These are phyloP conservation scores for Fusarium sp. DNA, from an alignment of 2,329 filamentous ascomycete genomes.

Conservation along the genomic window DNA sequence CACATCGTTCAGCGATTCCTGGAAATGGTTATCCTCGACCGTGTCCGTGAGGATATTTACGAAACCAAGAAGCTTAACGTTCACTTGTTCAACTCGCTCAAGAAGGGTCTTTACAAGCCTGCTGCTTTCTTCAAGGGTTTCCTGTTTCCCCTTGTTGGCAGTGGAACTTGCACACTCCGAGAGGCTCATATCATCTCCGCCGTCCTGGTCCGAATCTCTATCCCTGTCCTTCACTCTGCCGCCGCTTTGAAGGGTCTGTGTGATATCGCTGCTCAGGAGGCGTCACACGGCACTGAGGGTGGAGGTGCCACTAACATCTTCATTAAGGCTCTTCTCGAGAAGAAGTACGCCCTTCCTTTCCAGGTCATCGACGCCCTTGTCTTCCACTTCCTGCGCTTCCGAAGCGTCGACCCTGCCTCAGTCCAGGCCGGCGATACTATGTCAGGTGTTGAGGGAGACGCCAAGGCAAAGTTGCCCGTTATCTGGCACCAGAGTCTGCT, in stretches of 20 bases:
- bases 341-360: constrained; percentile 95
- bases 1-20: constrained; percentile 85
- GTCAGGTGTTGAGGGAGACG: constrained; percentile 62
- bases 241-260: constrained; percentile 92
- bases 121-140: constrained; percentile 97
- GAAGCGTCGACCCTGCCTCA: constrained; percentile 72
- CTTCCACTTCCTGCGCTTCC: constrained; percentile 95
- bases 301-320: constrained; percentile 95
- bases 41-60: constrained; percentile 92
- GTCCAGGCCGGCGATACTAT: constrained; percentile 66
- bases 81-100: constrained; percentile 91
- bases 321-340: constrained; percentile 91
- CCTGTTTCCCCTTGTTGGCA: constrained; percentile 87
- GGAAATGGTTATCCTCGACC: constrained; percentile 86
- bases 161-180: constrained; percentile 88
- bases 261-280: constrained; percentile 93
- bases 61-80: constrained; percentile 96
- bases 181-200: constrained; percentile 93
- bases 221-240: constrained; percentile 92
- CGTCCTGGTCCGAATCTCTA: constrained; percentile 84
- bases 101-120: constrained; percentile 93
- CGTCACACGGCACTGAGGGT: constrained; percentile 82
- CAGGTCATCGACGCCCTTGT: constrained; percentile 95
- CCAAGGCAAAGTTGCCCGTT: constrained; percentile 79
- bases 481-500: constrained; percentile 96